Conservation (phyloP, 2,329 filamentous ascomycete genomes). For the Fusarium sp. region DNA sequence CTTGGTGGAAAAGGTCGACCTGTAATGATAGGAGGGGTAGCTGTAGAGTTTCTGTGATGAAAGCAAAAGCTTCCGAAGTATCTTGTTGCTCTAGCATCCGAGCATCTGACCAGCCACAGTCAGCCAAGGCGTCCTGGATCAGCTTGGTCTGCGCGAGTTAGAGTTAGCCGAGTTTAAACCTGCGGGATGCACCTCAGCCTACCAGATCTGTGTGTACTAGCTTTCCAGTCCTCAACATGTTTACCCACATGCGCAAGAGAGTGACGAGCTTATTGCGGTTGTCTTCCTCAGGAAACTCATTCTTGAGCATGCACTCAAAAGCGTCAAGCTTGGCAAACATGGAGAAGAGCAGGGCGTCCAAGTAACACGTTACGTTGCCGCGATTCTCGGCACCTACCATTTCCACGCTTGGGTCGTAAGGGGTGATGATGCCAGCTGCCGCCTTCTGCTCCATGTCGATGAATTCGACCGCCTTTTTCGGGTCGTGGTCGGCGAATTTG, state of each 20-base stretch:
- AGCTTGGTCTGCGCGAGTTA: slow-evolving; percentile 70
- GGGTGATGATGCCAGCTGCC: slow-evolving; percentile 77
- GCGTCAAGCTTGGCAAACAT: slow-evolving; percentile 93
- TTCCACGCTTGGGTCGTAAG: slow-evolving; percentile 73
- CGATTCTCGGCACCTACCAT: slow-evolving; percentile 89
- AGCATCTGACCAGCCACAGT: slow-evolving; percentile 89
- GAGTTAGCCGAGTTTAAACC: slow-evolving; percentile 39
- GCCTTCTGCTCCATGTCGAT: slow-evolving; percentile 81
- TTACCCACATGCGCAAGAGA: slow-evolving; percentile 88
- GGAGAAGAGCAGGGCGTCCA: slow-evolving; percentile 89
- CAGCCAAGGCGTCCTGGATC: slow-evolving; percentile 80
- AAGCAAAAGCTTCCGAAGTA: slow-evolving; percentile 92
- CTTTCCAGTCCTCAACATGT: slow-evolving; percentile 83
- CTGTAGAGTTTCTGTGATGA: slow-evolving; percentile 89
- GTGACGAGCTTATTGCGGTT: slow-evolving; percentile 75
- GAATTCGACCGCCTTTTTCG: slow-evolving; percentile 77
- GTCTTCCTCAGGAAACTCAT: slow-evolving; percentile 73
- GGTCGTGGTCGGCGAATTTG: slow-evolving; percentile 71
- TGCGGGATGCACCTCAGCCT: slow-evolving; percentile 42
- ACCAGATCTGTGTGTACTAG: slow-evolving; percentile 87
- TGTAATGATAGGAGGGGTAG: slow-evolving; percentile 88
- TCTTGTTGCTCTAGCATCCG: slow-evolving; percentile 84
- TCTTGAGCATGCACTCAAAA: slow-evolving; percentile 91
- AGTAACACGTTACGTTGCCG: slow-evolving; percentile 87
- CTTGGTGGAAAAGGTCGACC: slow-evolving; percentile 93